Conservation (phyloP, 495 filamentous ascomycete species). For the Immersiella caudata region DNA sequence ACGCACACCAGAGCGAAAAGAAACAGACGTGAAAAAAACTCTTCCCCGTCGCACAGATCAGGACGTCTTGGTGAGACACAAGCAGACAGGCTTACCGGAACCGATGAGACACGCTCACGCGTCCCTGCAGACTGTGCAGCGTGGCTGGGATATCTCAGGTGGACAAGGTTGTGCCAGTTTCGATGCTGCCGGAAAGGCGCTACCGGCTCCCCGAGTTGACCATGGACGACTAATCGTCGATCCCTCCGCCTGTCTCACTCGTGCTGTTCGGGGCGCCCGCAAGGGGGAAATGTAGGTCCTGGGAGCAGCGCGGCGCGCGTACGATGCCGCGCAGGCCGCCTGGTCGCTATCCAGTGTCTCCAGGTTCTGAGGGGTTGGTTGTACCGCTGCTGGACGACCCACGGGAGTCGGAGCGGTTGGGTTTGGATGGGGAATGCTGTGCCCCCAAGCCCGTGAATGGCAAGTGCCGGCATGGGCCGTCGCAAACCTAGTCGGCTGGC, state of each 20-base stretch:
- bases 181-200: not conserved
- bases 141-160: not conserved
- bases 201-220: not conserved
- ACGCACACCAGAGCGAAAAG: not conserved
- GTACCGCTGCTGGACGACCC: not conserved
- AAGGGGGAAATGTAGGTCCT: not conserved
- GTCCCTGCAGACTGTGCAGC: not conserved
- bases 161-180: not conserved
- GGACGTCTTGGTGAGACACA: not conserved
- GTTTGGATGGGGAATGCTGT: constrained; percentile 7
- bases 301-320: not conserved
- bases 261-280: not conserved
- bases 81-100: not conserved
- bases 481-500: not conserved
- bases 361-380: not conserved
- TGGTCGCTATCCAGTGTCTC: not conserved
- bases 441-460: not conserved
- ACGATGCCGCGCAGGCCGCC: not conserved
- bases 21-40: not conserved
- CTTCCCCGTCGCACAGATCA: not conserved
- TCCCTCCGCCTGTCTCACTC: constrained; percentile 3
- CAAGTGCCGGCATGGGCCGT: constrained; percentile 1
- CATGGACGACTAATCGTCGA: not conserved
- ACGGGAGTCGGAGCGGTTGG: not conserved
- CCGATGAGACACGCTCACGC: not conserved